Conservation (phyloP, 2,329 filamentous ascomycete genomes). For the Scortechinia acanthostroma region DNA sequence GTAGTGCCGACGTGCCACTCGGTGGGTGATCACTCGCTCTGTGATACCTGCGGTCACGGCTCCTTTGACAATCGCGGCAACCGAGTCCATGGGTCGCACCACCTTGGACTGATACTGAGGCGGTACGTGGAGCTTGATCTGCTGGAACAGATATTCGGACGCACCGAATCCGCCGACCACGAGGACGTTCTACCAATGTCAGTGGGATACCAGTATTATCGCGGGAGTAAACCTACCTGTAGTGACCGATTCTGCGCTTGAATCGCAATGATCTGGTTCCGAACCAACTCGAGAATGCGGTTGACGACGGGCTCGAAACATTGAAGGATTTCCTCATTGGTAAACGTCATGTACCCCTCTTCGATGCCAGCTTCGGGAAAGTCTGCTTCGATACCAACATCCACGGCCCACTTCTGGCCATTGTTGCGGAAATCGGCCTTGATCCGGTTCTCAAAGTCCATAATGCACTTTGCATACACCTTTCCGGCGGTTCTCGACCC, state of each 20-base stretch:
- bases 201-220: neutral
- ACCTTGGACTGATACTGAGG: conserved; percentile 98
- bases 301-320: conserved; percentile 99
- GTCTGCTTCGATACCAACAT: conserved; percentile 96
- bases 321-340: conserved; percentile 96
- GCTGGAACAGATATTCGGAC: conserved; percentile 97
- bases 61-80: conserved; percentile 96
- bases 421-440: conserved; percentile 99
- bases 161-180: conserved; percentile 97
- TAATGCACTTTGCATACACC: conserved; percentile 98
- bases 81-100: conserved; percentile 96
- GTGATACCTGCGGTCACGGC: conserved; percentile 97
- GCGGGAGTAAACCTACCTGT: neutral
- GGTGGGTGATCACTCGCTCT: conserved; percentile 90
- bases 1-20: conserved; percentile 93
- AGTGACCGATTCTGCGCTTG: conserved; percentile 90
- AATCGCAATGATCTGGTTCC: conserved; percentile 98
- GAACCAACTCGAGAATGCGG: conserved; percentile 86
- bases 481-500: conserved; percentile 95
- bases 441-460: conserved; percentile 99
- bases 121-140: conserved; percentile 96
- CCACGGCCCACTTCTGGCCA: conserved; percentile 97
- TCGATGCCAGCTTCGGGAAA: conserved; percentile 97
- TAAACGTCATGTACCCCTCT: conserved; percentile 99
- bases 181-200: conserved; percentile 71